phyloP scores from a whole-genome alignment of 2,329 filamentous ascomycete species.

The Penicillium sclerotigenum region DNA sequence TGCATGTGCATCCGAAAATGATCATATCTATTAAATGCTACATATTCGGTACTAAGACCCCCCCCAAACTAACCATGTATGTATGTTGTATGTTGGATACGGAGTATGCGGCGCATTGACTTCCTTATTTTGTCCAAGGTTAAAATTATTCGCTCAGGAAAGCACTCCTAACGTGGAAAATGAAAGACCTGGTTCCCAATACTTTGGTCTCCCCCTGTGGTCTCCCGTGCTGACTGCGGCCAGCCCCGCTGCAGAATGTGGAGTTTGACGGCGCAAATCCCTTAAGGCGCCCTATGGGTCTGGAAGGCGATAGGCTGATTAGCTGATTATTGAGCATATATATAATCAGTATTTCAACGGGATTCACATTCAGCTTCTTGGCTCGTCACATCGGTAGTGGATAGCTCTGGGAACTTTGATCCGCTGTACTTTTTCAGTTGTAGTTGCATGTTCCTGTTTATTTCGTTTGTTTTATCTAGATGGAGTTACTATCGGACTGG shows the following conservation, averaged over 20 bases:
- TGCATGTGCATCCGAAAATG: not conserved
- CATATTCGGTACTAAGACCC: not conserved
- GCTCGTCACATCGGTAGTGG: not conserved
- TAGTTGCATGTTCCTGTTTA: not conserved
- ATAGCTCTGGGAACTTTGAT: not conserved
- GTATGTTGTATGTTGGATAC: too few relatives aligned
- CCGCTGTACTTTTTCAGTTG: not conserved
- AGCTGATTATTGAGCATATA: not conserved
- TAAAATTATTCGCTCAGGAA: not conserved
- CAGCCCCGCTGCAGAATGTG: slow-evolving; percentile 10
- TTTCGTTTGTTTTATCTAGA: not conserved
- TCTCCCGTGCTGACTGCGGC: slow-evolving; percentile 7
- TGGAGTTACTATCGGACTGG: not conserved
- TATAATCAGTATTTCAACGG: not conserved
- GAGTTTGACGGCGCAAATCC: not conserved
- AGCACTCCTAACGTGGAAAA: not conserved
- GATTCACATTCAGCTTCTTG: not conserved
- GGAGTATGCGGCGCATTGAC: not conserved
- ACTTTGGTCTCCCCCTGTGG: slow-evolving; percentile 2
- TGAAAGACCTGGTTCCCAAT: not conserved
- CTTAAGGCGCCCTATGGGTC: not conserved
- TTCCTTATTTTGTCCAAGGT: not conserved
- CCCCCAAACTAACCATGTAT: not conserved
- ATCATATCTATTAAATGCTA: not conserved
- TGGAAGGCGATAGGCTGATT: not conserved